Conservation (phyloP, 2,329 filamentous ascomycete species). For the Penicillium concentricum region DNA sequence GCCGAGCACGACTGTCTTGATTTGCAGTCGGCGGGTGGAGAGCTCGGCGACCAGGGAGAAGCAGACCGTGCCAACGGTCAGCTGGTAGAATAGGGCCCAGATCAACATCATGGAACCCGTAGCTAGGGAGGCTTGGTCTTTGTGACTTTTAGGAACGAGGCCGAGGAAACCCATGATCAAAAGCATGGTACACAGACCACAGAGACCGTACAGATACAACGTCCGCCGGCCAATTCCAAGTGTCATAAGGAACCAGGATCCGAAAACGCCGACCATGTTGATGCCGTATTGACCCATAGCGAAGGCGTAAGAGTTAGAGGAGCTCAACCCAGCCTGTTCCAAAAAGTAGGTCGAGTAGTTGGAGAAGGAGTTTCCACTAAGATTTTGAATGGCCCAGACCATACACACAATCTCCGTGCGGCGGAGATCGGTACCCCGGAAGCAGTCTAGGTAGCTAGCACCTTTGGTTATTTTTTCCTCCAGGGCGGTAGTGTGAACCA, state of each 20-base stretch:
- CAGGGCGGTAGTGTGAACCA: slow-evolving; percentile 82
- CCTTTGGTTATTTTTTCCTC: slow-evolving; percentile 74
- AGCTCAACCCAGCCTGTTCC: slow-evolving; percentile 54
- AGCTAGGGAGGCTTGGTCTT: slow-evolving; percentile 64
- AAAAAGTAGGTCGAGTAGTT: slow-evolving; percentile 64
- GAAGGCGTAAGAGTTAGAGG: slow-evolving; percentile 54
- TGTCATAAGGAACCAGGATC: slow-evolving; percentile 78
- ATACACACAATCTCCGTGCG: slow-evolving; percentile 72
- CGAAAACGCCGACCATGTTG: slow-evolving; percentile 77
- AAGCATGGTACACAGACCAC: slow-evolving; percentile 71
- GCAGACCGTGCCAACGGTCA: slow-evolving; percentile 83
- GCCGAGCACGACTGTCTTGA: slow-evolving; percentile 87
- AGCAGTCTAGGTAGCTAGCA: slow-evolving; percentile 77
- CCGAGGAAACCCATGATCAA: slow-evolving; percentile 82
- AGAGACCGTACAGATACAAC: slow-evolving; percentile 74
- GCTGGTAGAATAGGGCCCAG: slow-evolving; percentile 80
- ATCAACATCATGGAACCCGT: slow-evolving; percentile 83
- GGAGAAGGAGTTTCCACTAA: slow-evolving; percentile 64
- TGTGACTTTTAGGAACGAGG: slow-evolving; percentile 63
- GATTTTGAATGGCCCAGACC: slow-evolving; percentile 64
- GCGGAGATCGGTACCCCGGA: slow-evolving; percentile 73
- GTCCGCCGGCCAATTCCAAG: slow-evolving; percentile 71
- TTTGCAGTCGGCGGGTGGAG: slow-evolving; percentile 76
- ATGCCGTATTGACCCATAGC: slow-evolving; percentile 61
- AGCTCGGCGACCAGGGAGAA: slow-evolving; percentile 86